Evolutionary conservation across 2,329 filamentous ascomycete genomes (phyloP).

Genomic region (Alternaria triticina): DNA sequence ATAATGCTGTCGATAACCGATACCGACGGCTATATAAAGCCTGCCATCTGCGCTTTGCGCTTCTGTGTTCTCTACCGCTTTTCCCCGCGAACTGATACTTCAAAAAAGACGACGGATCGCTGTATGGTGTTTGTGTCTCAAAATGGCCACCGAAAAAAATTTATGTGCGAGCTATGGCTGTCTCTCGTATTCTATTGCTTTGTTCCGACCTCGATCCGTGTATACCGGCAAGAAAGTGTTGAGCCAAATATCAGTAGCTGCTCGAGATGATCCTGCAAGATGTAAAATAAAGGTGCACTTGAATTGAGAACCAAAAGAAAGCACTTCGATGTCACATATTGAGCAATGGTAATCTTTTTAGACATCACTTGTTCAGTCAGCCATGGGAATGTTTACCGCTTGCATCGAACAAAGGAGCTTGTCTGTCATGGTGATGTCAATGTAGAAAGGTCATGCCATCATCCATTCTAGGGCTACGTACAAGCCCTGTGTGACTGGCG

Average conservation of each 20-base stretch:
- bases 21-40: not conserved
- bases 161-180: not conserved
- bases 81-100: not conserved
- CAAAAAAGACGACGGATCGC: accelerated
- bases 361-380: not conserved
- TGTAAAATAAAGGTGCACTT: not conserved
- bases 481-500: not conserved
- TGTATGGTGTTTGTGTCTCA: not conserved
- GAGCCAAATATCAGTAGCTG: not conserved
- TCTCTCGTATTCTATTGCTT: too few species aligned
- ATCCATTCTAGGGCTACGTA: not conserved
- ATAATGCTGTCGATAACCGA: not conserved
- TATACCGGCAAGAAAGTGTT: too few species aligned
- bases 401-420: not conserved
- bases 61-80: not conserved
- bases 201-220: too few species aligned
- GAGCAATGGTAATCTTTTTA: not conserved
- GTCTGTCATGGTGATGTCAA: not conserved
- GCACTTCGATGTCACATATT: not conserved
- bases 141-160: not conserved
- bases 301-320: not conserved
- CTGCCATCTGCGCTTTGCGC: not conserved
- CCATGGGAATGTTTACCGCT: not conserved
- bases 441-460: not conserved
- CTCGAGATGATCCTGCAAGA: not conserved